These are phyloP conservation scores for Chaetomiaceae sp. DNA, from an alignment of 2,329 filamentous ascomycete species.

Conservation along the genomic window DNA sequence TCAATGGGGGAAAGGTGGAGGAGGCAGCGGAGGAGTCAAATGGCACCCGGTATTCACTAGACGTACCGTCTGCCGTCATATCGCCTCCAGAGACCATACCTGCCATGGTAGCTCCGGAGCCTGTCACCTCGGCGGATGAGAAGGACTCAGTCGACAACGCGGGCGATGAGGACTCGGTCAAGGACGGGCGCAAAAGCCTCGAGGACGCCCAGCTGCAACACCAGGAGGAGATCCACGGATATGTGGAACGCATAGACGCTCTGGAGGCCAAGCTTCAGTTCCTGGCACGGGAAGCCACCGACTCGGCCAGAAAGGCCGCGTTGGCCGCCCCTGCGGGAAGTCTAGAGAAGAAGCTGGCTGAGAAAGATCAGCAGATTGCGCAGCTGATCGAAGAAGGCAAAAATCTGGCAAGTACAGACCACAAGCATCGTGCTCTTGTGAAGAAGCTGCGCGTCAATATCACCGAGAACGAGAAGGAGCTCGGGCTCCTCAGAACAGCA, in stretches of 20 bases:
- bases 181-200: slow-evolving; percentile 32
- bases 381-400: slow-evolving; percentile 88
- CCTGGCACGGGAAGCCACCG: slow-evolving; percentile 70
- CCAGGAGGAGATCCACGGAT: slow-evolving; percentile 75
- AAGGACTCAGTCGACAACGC: slow-evolving; percentile 6
- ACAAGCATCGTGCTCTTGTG: slow-evolving; percentile 75
- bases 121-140: background rate
- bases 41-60: slow-evolving; percentile 4
- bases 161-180: slow-evolving; percentile 34
- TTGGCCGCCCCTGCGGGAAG: slow-evolving; percentile 58
- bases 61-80: slow-evolving; percentile 2
- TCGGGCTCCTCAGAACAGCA: slow-evolving; percentile 52
- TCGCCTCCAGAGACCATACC: background rate
- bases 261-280: slow-evolving; percentile 88
- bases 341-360: slow-evolving; percentile 70
- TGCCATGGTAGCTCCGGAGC: background rate
- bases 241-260: slow-evolving; percentile 86
- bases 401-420: slow-evolving; percentile 76
- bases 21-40: slow-evolving; percentile 3
- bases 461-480: slow-evolving; percentile 58
- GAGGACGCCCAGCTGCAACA: slow-evolving; percentile 46
- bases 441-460: slow-evolving; percentile 70
- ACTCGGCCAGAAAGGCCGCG: slow-evolving; percentile 64
- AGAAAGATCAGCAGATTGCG: slow-evolving; percentile 87
- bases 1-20: slow-evolving; percentile 1